A percentile compares a stretch with the other conserved stretches of the same genome.
Conservation (phyloP, 1,139 yeast species). For the Spathaspora sp. region DNA sequence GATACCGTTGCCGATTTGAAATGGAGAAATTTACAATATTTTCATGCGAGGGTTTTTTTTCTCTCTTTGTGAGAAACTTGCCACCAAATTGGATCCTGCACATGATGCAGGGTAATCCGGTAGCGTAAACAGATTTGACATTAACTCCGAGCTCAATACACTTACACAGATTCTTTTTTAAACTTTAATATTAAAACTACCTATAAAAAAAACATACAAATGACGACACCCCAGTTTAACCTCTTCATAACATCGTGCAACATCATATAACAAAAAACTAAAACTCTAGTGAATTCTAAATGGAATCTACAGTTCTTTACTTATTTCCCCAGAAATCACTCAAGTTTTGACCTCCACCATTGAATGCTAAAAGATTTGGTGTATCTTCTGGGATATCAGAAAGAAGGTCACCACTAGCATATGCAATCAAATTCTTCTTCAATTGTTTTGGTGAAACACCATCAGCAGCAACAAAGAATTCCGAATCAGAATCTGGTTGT, state of each 20-base stretch:
- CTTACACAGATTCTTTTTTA: not conserved
- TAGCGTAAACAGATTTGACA: too few relatives aligned
- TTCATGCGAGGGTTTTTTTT: not conserved
- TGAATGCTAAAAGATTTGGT: slow-evolving; percentile 85
- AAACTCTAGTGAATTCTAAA: not conserved
- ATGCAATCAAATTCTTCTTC: slow-evolving; percentile 82
- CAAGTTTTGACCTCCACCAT: slow-evolving; percentile 88
- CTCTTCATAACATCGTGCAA: not conserved
- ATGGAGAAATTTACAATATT: not conserved
- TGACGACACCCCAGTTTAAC: slow-evolving; percentile 1
- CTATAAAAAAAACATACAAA: not conserved
- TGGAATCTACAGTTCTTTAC: not conserved
- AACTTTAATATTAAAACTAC: not conserved
- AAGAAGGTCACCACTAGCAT: slow-evolving; percentile 70
- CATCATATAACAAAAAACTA: not conserved
- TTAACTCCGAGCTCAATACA: too few relatives aligned
- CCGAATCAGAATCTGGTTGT: slow-evolving; percentile 65
- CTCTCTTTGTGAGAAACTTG: not conserved
- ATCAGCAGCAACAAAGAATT: slow-evolving; percentile 56
- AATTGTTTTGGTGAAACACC: slow-evolving; percentile 80
- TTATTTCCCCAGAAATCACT: slow-evolving; percentile 66
- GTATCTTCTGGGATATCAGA: slow-evolving; percentile 77
- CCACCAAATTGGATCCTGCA: not conserved
- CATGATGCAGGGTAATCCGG: too few relatives aligned
- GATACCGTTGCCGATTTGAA: not conserved